These are phyloP conservation scores for Aegilops tauschii DNA, from an alignment of 176 grass and related monocot species.

Conservation along the genomic window DNA sequence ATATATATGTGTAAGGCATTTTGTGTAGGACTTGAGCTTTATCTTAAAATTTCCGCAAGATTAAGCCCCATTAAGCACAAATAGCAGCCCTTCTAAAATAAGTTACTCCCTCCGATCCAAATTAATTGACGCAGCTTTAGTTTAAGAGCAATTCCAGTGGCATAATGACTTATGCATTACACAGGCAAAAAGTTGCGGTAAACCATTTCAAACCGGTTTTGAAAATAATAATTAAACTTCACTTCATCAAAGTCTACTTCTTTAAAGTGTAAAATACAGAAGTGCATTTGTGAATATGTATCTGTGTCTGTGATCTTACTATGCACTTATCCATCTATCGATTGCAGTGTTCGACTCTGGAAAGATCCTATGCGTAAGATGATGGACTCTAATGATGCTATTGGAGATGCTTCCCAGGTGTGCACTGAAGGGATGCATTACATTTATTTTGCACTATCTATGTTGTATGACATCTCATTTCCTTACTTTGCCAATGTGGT, in stretches of 20 bases:
- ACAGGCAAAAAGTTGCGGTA: neutral
- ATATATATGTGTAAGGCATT: neutral
- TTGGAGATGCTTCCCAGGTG: conserved; percentile 63
- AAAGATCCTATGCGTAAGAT: conserved; percentile 77
- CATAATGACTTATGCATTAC: neutral
- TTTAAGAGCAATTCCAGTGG: neutral
- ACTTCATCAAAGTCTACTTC: neutral
- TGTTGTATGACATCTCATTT: conserved; percentile 30
- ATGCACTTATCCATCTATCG: conserved; percentile 1
- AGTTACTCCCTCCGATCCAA: too few relatives aligned
- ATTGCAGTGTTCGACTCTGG: conserved; percentile 79
- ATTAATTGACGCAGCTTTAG: too few relatives aligned
- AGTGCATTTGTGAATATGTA: neutral
- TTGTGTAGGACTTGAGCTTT: neutral
- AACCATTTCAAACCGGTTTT: neutral
- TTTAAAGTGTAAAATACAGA: neutral
- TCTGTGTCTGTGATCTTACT: conserved; percentile 11
- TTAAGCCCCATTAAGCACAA: neutral
- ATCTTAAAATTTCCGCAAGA: neutral
- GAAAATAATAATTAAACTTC: neutral
- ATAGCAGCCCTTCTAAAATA: neutral
- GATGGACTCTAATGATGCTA: conserved; percentile 37
- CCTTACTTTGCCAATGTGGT: conserved; percentile 17
- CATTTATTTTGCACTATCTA: neutral
- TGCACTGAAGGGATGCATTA: conserved; percentile 10